phyloP scores from a whole-genome alignment of 371 early-diverging fungal species.

The Mortierella sp. region DNA sequence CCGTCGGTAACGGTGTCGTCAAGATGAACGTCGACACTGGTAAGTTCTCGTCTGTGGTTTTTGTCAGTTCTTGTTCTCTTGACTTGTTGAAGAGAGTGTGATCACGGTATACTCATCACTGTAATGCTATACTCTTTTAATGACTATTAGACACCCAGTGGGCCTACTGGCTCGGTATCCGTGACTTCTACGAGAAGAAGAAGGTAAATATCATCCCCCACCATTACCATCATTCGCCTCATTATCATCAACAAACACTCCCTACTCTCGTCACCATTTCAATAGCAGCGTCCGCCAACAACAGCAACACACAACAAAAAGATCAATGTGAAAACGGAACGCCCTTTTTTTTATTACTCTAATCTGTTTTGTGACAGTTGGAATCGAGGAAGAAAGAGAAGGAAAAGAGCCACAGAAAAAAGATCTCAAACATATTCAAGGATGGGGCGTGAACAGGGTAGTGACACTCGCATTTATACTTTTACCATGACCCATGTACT shows the following conservation, averaged over 20 bases:
- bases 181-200: conserved; percentile 59
- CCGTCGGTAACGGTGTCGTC: conserved; percentile 87
- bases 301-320: background rate
- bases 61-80: background rate
- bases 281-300: background rate
- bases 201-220: conserved; percentile 28
- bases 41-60: conserved; percentile 22
- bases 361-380: background rate
- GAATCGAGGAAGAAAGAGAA: background rate
- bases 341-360: background rate
- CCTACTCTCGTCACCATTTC: background rate
- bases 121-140: background rate
- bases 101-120: background rate
- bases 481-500: conserved; percentile 1
- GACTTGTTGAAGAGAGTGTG: background rate
- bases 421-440: background rate
- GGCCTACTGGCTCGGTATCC: conserved; percentile 64
- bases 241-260: background rate
- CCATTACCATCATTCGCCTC: background rate
- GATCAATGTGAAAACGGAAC: background rate
- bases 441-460: background rate
- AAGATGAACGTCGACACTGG: conserved; percentile 97
- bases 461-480: background rate
- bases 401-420: background rate
- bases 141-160: conserved; percentile 56